phyloP scores from a whole-genome alignment of 2,329 filamentous ascomycete species.

The Pleoardoris graminearum region DNA sequence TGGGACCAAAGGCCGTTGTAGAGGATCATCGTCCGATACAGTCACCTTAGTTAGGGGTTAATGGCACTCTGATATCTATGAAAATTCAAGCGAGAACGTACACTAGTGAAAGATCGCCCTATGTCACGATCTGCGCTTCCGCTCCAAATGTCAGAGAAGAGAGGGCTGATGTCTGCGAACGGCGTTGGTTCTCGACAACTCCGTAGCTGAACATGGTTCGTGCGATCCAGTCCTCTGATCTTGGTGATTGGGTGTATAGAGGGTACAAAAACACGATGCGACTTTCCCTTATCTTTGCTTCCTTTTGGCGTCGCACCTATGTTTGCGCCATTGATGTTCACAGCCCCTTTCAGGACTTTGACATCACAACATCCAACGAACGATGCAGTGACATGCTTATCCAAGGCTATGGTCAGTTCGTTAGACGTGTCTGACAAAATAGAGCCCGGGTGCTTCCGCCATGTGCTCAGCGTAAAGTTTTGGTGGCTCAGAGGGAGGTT shows the following conservation, averaged over 20 bases:
- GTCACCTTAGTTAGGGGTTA: slow-evolving; percentile 25
- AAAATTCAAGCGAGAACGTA: slow-evolving; percentile 24
- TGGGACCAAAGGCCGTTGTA: slow-evolving; percentile 32
- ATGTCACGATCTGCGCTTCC: slow-evolving; percentile 36
- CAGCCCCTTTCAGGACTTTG: slow-evolving; percentile 62
- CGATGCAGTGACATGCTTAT: slow-evolving; percentile 42
- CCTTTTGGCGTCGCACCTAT: slow-evolving; percentile 50
- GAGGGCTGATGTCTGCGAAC: slow-evolving; percentile 64
- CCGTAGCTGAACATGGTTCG: slow-evolving; percentile 53
- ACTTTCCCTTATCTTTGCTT: slow-evolving; percentile 16
- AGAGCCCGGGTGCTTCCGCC: slow-evolving; percentile 28
- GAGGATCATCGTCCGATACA: slow-evolving; percentile 31
- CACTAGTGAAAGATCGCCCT: slow-evolving; percentile 37
- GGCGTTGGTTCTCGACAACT: slow-evolving; percentile 54
- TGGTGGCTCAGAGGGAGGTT: slow-evolving; percentile 15
- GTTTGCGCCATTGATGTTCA: slow-evolving; percentile 68
- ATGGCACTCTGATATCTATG: slow-evolving; percentile 1
- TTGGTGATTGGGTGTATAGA: slow-evolving; percentile 71
- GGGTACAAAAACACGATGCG: slow-evolving; percentile 65
- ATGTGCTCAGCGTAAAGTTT: slow-evolving; percentile 38
- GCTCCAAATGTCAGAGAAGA: slow-evolving; percentile 70
- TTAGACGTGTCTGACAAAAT: slow-evolving; percentile 29
- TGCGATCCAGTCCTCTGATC: slow-evolving; percentile 60
- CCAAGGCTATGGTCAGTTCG: slow-evolving; percentile 32
- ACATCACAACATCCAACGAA: slow-evolving; percentile 69